Conservation (phyloP, 345 rosid species). For the Corchorus olitorius region DNA sequence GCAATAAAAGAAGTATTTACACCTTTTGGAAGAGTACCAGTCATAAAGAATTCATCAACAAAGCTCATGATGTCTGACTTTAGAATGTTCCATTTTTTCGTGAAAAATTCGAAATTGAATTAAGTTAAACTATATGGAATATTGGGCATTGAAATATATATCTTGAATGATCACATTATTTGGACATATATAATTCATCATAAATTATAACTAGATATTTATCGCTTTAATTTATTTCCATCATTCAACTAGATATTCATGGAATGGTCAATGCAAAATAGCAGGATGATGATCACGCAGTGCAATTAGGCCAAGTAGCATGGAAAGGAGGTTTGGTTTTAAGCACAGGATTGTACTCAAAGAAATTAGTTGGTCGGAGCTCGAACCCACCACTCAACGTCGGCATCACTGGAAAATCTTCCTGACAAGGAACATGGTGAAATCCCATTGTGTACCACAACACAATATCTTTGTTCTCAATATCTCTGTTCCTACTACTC, state of each 20-base stretch:
- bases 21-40: not conserved
- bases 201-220: too few species aligned
- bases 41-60: too few species aligned
- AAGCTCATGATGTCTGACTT: too few species aligned
- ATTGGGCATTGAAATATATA: too few species aligned
- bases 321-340: conserved; percentile 32
- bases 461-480: conserved; percentile 55
- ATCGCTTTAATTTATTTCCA: too few species aligned
- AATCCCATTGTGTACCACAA: conserved; percentile 49
- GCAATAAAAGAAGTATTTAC: not conserved
- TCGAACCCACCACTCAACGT: conserved; percentile 45
- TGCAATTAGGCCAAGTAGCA: conserved; percentile 11
- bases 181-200: too few species aligned
- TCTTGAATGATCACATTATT: too few species aligned
- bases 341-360: conserved; percentile 49
- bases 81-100: too few species aligned
- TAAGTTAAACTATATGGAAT: too few species aligned
- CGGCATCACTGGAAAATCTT: conserved; percentile 61
- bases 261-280: too few species aligned
- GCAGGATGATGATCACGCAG: not conserved
- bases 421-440: conserved; percentile 56
- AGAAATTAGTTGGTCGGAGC: conserved; percentile 53
- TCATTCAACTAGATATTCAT: too few species aligned
- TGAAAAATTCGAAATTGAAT: too few species aligned
- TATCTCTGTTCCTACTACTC: conserved; percentile 42